Base-by-base conservation (phyloP, 768 basidiomycete species). In the Russula vinacea region DNA sequence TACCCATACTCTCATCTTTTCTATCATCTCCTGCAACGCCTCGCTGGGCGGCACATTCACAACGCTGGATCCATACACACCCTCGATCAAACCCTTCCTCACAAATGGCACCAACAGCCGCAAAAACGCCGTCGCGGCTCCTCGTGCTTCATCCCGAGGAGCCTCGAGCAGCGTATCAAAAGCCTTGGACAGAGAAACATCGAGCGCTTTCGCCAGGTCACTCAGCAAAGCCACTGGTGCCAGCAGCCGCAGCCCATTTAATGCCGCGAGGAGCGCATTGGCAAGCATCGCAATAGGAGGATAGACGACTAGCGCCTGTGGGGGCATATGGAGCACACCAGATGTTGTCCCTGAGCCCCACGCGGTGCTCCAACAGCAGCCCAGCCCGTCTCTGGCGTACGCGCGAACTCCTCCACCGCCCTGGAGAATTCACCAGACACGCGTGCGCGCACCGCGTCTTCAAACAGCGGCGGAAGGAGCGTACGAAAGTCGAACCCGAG, bases 401-500 rank as follows among this genome's bases (percentile, higher is more conserved):
- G 62, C n/a, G 37, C 42, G 17, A 56, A 75, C 8, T 69, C 71
- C 0, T 69, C 70, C 5, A 75, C 65, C 0, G 82, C 82, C 0
- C 73, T 73, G 8, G 73, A 71, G 53, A 90, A 74, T 45, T 87
- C 85, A 32, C 77, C 76, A 10, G 76, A 76, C 39, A 90, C 83
- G 8, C 84, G 81, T 32, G 76, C 73, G 4, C 81, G 72, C 13
- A 94, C 87, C 2, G 90, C 88, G 51, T 78, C 74, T 44, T 80
- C 80, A 72, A 94, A 86, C 3, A 90, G 77, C n/a, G 81, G 80
- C 3, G 81, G 81, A 35, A 97, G 76, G 19, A 88, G 75, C 0
- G 80, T 75, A 37, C 87, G 84, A 74, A 99, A 98, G 72, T 97
- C 95, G 70, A 96, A 81, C 0, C 96, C 96, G 17, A 96, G 83